Evolutionary conservation across 108 stramenopile genomes (phyloP), one percentile per base, ranked within the genome.

Genomic region (Conticribra guillardii): DNA sequence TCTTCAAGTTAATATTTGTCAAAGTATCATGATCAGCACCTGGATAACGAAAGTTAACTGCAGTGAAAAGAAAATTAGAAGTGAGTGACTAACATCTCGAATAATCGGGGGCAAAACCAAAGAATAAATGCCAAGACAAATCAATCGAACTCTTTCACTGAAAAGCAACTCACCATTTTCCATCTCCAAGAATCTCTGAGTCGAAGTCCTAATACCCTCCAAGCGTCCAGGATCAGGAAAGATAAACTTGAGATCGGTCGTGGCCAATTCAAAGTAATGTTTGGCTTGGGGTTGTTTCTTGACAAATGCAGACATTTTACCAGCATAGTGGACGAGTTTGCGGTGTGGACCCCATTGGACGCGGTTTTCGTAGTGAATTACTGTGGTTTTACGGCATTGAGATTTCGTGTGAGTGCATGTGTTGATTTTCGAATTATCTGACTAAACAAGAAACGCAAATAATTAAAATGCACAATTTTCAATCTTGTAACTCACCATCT

Each of bases 121-220:
- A 55, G 15, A 18, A 11, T 57, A 30, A 57, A 2, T 15, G 2
- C 0, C 1, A 2, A 4, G 32, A 1, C 2, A 4, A 3, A 29
- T 32, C 14, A 29, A 2, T 19, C 1, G n/a, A 57, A 28, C 30
- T 32, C 1, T 31, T 18, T 30, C 15, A 32, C 56, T 18, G 11
- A 24, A 0, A 57, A 4, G 16, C 18, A 22, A 57, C 55, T 57
- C 28, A 60, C 59, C 59, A 63, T 82, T 58, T 64, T 89, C 90
- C 91, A 97, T 93, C 74, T 97, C 96, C 60, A 98, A 75, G 74
- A 98, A 96, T 72, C 93, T 89, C 81, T 97, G 96, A 8, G 98
- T 97, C n/a, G 92, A 89, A 15, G 96, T 97, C 24, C 89, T 84
- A 84, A 98, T 84, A 58, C 98, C 98, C 46, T 97, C 98, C 41